Evolutionary conservation across 192 early-diverging fungal species (phyloP), one percentile per base, ranked within the genome.

Genomic region (Spizellomyces punctatus): DNA sequence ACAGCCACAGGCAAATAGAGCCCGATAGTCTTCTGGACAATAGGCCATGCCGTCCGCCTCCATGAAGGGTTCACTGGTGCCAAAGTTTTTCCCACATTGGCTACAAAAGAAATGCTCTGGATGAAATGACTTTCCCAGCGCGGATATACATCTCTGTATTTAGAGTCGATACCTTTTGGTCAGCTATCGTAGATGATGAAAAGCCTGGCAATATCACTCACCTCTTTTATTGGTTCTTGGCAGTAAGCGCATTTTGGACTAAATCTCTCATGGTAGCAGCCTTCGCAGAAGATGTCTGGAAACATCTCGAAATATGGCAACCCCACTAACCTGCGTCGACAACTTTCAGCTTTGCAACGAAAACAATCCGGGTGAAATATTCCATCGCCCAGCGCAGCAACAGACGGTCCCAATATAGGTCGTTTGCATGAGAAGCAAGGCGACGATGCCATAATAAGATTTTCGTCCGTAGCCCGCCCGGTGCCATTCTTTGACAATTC

Each of bases 51-150:
- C 80, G 22, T 81, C 66, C 46, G 36, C 66, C 65, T 79, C 77
- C 60, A 76, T 64, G 67, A 81, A 79, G 4, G 19, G 16, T 45
- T 63, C 69, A 17, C 72, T 64, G 10, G 44, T 17, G 6, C 48
- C 70, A 42, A 79, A 67, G 6, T 19, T 65, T 43, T 58, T 60
- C 2, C 80, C 80, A 55, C 80, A 81, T 63, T 79, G 77, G 17
- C 49, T 48, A 61, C 80, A 81, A 48, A 81, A 81, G 75, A 81
- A 81, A 54, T 81, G 80, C 62, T 81, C 77, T 41, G 67, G 77
- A 45, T 81, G 80, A 27, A 78, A 81, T 8, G 74, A 59, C 64
- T 70, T 71, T 21, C 74, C 77, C 0, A 81, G 66, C 8, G 80
- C 80, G 17, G 52, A 46, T 41, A 80, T 78, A 7, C 19, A 59